Evolutionary conservation across 202 grass and related monocot genomes (phyloP).

Genomic region (Eragrostis tef): DNA sequence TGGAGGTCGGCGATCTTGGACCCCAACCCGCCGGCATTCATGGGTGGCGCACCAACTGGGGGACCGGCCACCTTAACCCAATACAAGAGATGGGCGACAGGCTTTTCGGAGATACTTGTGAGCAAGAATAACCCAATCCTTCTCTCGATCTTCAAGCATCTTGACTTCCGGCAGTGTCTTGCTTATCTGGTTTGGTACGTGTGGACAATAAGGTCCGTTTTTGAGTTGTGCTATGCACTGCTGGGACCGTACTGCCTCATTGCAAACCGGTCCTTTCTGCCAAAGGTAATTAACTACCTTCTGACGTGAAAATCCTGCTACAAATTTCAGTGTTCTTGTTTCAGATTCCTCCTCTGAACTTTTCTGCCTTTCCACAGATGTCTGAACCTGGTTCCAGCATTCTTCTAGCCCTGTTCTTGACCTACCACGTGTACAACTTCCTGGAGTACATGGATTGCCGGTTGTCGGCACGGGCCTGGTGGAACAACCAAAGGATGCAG

Average conservation of each 20-base stretch:
- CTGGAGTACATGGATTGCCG: conserved; percentile 46
- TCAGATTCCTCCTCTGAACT: no score
- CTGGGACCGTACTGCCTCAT: background rate
- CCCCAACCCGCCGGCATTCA: background rate
- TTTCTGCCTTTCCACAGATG: conserved; percentile 12
- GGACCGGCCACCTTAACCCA: background rate
- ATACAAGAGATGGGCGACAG: background rate
- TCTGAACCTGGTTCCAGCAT: conserved; percentile 39
- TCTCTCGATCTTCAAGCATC: background rate
- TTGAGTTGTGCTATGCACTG: background rate
- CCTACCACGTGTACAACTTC: conserved; percentile 33
- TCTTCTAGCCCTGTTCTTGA: conserved; percentile 35
- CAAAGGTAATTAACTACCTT: background rate
- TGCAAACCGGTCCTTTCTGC: background rate
- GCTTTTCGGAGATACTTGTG: background rate
- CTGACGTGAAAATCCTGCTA: background rate
- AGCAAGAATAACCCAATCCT: background rate
- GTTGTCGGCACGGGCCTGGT: conserved; percentile 29
- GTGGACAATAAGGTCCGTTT: background rate
- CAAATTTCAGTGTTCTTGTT: background rate
- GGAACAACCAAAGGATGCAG: background rate
- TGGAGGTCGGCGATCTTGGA: background rate
- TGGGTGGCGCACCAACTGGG: background rate
- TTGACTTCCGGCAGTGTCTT: background rate
- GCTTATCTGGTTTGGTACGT: background rate